phyloP scores from a whole-genome alignment of 2,329 filamentous ascomycete genomes.

The Hypoxylon sp. region DNA sequence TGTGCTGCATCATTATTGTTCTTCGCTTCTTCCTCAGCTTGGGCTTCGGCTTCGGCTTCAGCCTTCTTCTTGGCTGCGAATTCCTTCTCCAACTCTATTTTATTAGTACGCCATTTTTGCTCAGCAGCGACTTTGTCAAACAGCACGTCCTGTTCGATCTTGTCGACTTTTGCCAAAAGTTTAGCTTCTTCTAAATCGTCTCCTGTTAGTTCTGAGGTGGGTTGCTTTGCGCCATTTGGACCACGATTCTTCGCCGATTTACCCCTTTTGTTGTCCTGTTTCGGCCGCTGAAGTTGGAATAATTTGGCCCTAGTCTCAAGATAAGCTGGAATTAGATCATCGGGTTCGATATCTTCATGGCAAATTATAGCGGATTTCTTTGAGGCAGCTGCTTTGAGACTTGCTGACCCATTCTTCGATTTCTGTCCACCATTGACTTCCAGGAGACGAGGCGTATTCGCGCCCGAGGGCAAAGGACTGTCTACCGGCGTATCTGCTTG shows the following conservation, averaged over 20 bases:
- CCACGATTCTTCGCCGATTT: constrained; percentile 51
- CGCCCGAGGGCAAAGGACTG: constrained; percentile 65
- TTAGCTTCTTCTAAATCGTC: constrained; percentile 70
- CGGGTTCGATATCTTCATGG: constrained; percentile 81
- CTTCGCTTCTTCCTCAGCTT: constrained; percentile 54
- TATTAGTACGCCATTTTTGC: constrained; percentile 73
- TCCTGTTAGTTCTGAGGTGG: constrained; percentile 43
- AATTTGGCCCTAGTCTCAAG: constrained; percentile 79
- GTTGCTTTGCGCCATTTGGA: constrained; percentile 11
- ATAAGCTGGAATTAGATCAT: constrained; percentile 82
- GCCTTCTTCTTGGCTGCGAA: constrained; percentile 64
- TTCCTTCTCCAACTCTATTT: constrained; percentile 73
- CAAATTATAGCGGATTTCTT: constrained; percentile 67
- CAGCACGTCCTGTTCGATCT: constrained; percentile 83
- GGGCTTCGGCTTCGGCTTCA: constrained; percentile 45
- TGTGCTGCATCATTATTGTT: constrained; percentile 52
- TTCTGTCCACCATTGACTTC: constrained; percentile 55
- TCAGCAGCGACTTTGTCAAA: constrained; percentile 79
- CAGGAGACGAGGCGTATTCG: constrained; percentile 63
- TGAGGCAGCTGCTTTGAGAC: constrained; percentile 50
- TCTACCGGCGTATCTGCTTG: constrained; percentile 63
- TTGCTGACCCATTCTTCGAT: constrained; percentile 57
- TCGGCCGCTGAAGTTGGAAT: constrained; percentile 72
- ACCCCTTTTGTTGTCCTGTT: constrained; percentile 61
- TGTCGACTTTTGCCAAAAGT: constrained; percentile 79